Evolutionary conservation across 2,329 filamentous ascomycete species (phyloP).

Genomic region (Phialocephala sp.): DNA sequence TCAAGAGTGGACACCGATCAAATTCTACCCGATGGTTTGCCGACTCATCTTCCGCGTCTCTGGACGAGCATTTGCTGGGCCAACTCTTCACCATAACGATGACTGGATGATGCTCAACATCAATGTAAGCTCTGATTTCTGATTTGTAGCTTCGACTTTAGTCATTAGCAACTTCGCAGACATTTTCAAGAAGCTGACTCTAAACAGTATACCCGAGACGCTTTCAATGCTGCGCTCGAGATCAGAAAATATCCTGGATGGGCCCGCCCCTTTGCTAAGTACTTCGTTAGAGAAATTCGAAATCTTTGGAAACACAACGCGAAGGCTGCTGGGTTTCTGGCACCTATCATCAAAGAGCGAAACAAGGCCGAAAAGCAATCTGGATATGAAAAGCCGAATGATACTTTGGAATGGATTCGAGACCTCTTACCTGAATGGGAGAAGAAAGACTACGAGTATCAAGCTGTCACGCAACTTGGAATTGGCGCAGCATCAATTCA

Average conservation of each 20-base stretch:
- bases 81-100: constrained; percentile 18
- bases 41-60: constrained; percentile 46
- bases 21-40: constrained; percentile 42
- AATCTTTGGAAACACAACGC: constrained; percentile 9
- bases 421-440: constrained; percentile 1
- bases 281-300: constrained; percentile 20
- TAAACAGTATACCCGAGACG: constrained; percentile 17
- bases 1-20: constrained; percentile 41
- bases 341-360: constrained; percentile 20
- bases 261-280: constrained; percentile 18
- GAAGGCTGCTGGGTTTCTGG: constrained; percentile 3
- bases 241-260: constrained; percentile 14
- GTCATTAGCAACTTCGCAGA: not conserved
- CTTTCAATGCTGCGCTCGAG: constrained; percentile 12
- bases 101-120: constrained; percentile 22
- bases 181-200: not conserved
- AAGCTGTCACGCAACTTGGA: constrained; percentile 19
- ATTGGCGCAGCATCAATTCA: constrained; percentile 21
- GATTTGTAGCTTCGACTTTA: not conserved
- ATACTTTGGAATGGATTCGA: constrained; percentile 22
- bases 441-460: constrained; percentile 18
- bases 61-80: constrained; percentile 33
- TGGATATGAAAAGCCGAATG: constrained; percentile 12
- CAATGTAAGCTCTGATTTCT: not conserved
- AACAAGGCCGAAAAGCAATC: not conserved